Conservation (phyloP, 2,329 filamentous ascomycete species). For the Aspergillus udagawae region DNA sequence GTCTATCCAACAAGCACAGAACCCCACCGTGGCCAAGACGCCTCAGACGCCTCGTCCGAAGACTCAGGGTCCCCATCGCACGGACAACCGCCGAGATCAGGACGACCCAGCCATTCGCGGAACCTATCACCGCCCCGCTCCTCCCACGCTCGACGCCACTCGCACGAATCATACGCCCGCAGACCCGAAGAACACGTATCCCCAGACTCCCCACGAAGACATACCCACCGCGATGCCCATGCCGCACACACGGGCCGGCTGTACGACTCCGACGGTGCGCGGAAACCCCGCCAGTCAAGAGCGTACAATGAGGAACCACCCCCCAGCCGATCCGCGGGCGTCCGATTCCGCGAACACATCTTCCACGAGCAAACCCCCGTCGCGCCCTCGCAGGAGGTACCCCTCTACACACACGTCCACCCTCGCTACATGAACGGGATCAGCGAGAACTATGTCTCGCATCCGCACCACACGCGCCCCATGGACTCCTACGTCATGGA, state of each 20-base stretch:
- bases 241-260: constrained; percentile 5
- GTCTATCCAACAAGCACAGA: constrained; percentile 15
- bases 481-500: constrained; percentile 20
- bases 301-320: constrained; percentile 14
- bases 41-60: constrained; percentile 14
- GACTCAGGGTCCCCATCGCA: constrained; percentile 16
- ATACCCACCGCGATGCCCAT: constrained; percentile 7
- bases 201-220: constrained; percentile 14
- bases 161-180: constrained; percentile 34
- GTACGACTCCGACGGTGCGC: constrained; percentile 19
- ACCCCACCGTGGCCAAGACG: background rate
- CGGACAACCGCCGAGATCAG: constrained; percentile 10
- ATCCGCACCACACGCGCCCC: constrained; percentile 18
- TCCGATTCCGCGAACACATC: constrained; percentile 11
- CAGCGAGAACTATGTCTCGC: constrained; percentile 7
- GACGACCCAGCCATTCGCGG: constrained; percentile 10
- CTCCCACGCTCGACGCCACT: constrained; percentile 29
- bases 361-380: constrained; percentile 13
- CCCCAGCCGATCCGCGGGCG: constrained; percentile 5
- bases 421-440: constrained; percentile 13
- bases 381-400: constrained; percentile 6
- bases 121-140: constrained; percentile 26
- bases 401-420: constrained; percentile 9
- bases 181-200: constrained; percentile 27
- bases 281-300: constrained; percentile 7